Conservation (phyloP, 805 yeast species). For the Wickerhamiella spandovensis region DNA sequence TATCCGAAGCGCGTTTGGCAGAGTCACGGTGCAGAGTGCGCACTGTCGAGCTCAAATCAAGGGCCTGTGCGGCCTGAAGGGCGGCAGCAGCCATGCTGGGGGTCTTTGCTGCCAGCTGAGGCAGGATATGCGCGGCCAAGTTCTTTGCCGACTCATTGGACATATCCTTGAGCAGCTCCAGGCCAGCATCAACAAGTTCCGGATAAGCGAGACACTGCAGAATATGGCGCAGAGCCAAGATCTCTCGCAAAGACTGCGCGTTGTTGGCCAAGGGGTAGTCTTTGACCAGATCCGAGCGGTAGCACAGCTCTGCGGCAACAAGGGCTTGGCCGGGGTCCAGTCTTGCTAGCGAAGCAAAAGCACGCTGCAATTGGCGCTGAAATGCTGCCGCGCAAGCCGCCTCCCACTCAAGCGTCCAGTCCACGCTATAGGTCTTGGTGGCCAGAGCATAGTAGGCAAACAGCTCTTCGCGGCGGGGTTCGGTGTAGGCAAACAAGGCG, state of each 20-base stretch:
- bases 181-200: slow-evolving; percentile 3
- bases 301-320: slow-evolving; percentile 3
- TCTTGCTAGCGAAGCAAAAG: not conserved
- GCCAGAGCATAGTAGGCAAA: not conserved
- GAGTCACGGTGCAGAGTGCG: slow-evolving; percentile 2
- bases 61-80: slow-evolving; percentile 1
- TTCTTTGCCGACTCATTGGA: slow-evolving; percentile 1
- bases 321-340: slow-evolving; percentile 6
- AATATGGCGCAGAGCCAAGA: slow-evolving; percentile 4
- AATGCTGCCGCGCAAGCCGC: slow-evolving; percentile 5
- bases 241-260: slow-evolving; percentile 4
- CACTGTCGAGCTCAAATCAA: slow-evolving; percentile 1
- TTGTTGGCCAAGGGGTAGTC: not conserved
- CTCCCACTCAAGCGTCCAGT: slow-evolving; percentile 9
- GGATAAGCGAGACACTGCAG: slow-evolving; percentile 4
- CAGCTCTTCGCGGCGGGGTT: slow-evolving; percentile 6
- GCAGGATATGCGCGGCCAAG: slow-evolving; percentile 3
- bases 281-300: not conserved
- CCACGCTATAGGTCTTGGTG: slow-evolving; percentile 1
- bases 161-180: slow-evolving; percentile 6
- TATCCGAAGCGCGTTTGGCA: slow-evolving; percentile 3
- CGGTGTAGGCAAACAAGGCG: slow-evolving; percentile 1
- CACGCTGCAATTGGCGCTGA: not conserved
- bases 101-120: slow-evolving; percentile 4
- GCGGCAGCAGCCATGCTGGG: slow-evolving; percentile 2